Evolutionary conservation across 169 alveolate species (phyloP), one percentile per base, ranked within the genome.

Genomic region (Plasmodium sp.): DNA sequence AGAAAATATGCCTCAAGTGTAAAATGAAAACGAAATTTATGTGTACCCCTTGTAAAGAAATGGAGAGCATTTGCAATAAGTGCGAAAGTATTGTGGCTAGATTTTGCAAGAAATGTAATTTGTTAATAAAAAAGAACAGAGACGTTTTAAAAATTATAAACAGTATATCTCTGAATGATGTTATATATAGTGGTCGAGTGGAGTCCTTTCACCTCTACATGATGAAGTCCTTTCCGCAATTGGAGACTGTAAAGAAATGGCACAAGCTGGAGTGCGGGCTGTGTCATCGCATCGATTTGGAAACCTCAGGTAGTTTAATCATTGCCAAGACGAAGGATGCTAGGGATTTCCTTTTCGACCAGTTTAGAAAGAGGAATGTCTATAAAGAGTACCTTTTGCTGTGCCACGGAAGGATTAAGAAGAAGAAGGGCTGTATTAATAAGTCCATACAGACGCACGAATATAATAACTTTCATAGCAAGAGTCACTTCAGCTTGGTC

Each of bases 241-340:
- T 94, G 73, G 97, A 96, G 83, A 94, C 96, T 4, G 96, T 96
- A 4, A 86, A 94, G 27, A 94, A 95, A 56, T 96, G 97, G 97
- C 95, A 94, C 81, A 96, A 96, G 84, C 74, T 96, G 83, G 97
- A 96, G 81, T 96, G 97, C 75, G 97, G 97, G 18, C 81, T 96
- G 72, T 96, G 97, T 88, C 97, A 96, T 58, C 92, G 97, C 43
- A 96, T 95, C 0, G 97, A 96, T 92, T 71, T 96, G 45, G 97
- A 96, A 80, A 96, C 97, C 1, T 94, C 96, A 18, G 97, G 97
- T 79, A 92, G 96, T 22, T 90, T 96, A 18, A 95, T 96, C 34
- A 93, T 96, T 58, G 97, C 97, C 2, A 94, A 94, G 90, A 96
- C 96, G 14, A 92, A 95, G 5, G 93, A 96, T 16, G 97, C 97